Evolutionary conservation across 164 flowering plant species (phyloP).

Genomic region (Chimonanthus praecox): DNA sequence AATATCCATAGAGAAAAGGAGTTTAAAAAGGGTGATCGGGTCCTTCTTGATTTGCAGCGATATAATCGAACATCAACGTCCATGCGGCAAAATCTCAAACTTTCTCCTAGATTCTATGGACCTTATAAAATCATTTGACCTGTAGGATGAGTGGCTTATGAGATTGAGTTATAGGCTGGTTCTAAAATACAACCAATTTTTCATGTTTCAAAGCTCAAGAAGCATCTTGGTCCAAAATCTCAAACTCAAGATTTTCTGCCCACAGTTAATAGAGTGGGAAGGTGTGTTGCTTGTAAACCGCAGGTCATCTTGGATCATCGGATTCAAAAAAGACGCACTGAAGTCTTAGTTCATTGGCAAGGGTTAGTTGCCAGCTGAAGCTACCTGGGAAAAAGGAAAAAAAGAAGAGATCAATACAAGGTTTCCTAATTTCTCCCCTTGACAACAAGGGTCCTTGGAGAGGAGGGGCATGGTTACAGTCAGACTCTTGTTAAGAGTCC

Average conservation of each 20-base stretch:
- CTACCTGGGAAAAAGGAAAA: background rate
- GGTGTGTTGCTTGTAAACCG: background rate
- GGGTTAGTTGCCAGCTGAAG: background rate
- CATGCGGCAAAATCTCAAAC: background rate
- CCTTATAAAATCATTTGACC: background rate
- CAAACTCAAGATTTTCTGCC: background rate
- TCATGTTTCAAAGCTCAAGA: background rate
- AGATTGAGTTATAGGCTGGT: background rate
- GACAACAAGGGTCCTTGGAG: background rate
- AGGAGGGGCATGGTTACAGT: background rate
- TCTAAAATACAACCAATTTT: constrained; percentile 1
- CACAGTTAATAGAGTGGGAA: background rate
- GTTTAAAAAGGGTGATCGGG: background rate
- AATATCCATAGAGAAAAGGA: background rate
- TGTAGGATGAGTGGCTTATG: background rate
- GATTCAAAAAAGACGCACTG: background rate
- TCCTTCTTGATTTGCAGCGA: background rate
- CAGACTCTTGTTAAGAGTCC: too few relatives aligned
- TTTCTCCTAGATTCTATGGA: background rate
- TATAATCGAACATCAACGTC: background rate
- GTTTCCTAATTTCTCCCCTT: background rate
- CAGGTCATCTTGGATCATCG: background rate
- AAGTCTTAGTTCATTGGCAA: constrained; percentile 3
- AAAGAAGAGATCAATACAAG: too few relatives aligned
- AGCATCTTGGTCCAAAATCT: background rate